phyloP scores from a whole-genome alignment of 2,329 filamentous ascomycete genomes.

The Chaetothyriales sp. region DNA sequence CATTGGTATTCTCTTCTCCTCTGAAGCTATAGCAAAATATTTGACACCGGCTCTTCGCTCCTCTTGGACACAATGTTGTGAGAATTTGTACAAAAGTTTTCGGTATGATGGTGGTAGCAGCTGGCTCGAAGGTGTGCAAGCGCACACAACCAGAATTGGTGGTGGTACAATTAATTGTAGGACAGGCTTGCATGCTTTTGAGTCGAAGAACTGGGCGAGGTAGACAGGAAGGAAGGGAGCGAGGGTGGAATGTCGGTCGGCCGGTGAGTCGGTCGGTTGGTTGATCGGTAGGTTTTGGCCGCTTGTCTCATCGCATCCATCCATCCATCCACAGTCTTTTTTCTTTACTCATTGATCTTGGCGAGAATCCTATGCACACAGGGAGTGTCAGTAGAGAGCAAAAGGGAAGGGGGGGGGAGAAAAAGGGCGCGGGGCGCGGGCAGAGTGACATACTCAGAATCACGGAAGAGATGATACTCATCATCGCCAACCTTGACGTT shows the following conservation, averaged over 20 bases:
- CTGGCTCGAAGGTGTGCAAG: background rate
- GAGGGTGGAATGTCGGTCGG: background rate
- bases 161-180: background rate
- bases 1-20: constrained; percentile 3
- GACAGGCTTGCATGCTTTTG: background rate
- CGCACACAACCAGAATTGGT: background rate
- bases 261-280: background rate
- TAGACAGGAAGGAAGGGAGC: background rate
- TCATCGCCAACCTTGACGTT: constrained; percentile 96
- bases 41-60: background rate
- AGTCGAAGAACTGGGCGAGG: background rate
- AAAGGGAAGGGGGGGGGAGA: background rate
- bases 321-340: constrained; percentile 12
- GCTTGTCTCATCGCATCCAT: background rate
- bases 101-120: background rate
- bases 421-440: background rate
- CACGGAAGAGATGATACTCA: constrained; percentile 89
- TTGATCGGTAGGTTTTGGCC: no score
- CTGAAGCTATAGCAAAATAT: constrained; percentile 9
- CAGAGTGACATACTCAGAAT: constrained; percentile 85
- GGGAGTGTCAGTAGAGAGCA: background rate
- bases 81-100: background rate
- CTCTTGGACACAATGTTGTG: background rate
- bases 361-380: constrained; percentile 59
- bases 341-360: constrained; percentile 89